Evolutionary conservation across 768 basidiomycete genomes (phyloP), one percentile per base, ranked within the genome.

Genomic region (Pholiota molesta): DNA sequence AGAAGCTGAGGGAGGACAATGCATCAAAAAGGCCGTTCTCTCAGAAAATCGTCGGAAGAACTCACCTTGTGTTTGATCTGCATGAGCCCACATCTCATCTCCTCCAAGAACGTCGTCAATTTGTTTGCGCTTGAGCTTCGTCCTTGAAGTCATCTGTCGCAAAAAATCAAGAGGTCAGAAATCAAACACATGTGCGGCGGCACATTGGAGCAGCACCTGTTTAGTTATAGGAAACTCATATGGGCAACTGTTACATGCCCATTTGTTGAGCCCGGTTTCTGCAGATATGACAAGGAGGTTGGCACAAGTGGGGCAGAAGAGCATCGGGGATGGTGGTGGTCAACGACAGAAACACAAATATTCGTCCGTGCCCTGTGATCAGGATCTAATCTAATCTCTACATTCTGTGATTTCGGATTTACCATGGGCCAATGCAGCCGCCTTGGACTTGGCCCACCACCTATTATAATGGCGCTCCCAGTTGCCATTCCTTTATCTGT

Each of bases 41-140:
- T 11, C 5, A 19, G 16, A 28, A 52, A n/a, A 40, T 21, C 37
- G 10, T 6, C 7, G 9, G 10, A 33, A 17, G 16, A 45, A 55
- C 51, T 17, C 52, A 93, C 95, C 88, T 67, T 87, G 82, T 0
- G 91, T 95, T 52, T 89, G 86, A 74, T 97, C 96, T 2, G 95
- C 96, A 73, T 97, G 92, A 59, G 89, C 90, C 94, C 96, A 97
- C 76, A 88, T 88, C 62, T 94, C 93, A 39, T 93, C 94, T 3
- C 94, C 95, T 55, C 97, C 97, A 28, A 99, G 80, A 6, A 99
- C 96, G 69, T 99, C 97, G 72, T 99, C 97, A 13, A 95, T 90
- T 67, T 89, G 85, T 70, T 99, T 99, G n/a, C 92, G 83, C 66
- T 88, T 89, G 55, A 97, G 80, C 59, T 86, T 86, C 29, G 91